Evolutionary conservation across 2,329 filamentous ascomycete species (phyloP).

Genomic region (Torrubiellomyces zombiae): DNA sequence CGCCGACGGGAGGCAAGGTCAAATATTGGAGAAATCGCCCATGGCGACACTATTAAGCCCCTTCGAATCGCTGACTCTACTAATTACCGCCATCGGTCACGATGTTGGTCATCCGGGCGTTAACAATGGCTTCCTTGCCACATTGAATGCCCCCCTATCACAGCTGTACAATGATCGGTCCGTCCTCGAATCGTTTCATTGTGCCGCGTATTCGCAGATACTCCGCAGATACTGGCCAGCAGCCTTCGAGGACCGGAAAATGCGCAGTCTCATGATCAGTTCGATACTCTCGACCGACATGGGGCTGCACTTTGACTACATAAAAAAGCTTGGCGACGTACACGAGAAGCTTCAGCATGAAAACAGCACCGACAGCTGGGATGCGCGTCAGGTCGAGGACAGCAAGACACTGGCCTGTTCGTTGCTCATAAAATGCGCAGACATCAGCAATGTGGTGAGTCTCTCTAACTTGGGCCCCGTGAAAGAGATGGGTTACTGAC

Average conservation of each 20-base stretch:
- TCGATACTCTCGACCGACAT: conserved; percentile 97
- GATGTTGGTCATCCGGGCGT: conserved; percentile 96
- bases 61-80: conserved; percentile 73
- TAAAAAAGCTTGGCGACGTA: conserved; percentile 68
- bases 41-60: conserved; percentile 65
- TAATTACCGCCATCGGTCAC: conserved; percentile 93
- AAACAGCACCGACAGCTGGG: conserved; percentile 56
- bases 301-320: conserved; percentile 93
- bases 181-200: conserved; percentile 93
- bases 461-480: not conserved
- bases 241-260: conserved; percentile 59
- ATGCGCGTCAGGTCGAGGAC: conserved; percentile 56
- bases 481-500: not conserved
- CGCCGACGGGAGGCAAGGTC: conserved; percentile 15
- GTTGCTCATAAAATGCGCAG: conserved; percentile 89
- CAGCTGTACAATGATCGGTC: conserved; percentile 96
- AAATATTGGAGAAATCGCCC: conserved; percentile 33
- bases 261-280: conserved; percentile 87
- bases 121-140: conserved; percentile 91
- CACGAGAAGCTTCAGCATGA: conserved; percentile 61
- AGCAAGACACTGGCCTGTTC: conserved; percentile 73
- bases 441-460: conserved; percentile 95
- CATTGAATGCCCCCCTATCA: conserved; percentile 79
- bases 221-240: conserved; percentile 81
- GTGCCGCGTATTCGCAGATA: conserved; percentile 91